Conservation (phyloP, 768 basidiomycete genomes). For the Lactarius akahatsu region DNA sequence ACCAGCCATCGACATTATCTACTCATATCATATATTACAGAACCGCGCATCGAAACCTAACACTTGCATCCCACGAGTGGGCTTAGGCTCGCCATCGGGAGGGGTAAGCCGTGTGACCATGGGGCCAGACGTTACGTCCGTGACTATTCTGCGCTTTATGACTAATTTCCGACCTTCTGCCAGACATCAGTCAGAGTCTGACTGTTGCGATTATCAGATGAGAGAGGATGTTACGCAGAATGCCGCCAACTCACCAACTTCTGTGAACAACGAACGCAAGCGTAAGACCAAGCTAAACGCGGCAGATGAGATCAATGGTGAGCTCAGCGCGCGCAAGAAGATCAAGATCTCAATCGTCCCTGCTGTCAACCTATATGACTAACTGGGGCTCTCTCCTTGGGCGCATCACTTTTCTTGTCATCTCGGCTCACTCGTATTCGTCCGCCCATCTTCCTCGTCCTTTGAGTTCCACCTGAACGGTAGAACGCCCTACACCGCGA, state of each 20-base stretch:
- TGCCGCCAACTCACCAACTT: constrained; percentile 13
- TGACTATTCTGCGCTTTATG: not conserved
- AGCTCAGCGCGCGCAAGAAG: constrained; percentile 50
- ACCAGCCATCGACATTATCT: not conserved
- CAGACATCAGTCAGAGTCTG: not conserved
- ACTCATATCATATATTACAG: constrained; percentile 4
- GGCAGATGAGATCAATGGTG: constrained; percentile 29
- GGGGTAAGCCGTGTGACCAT: not conserved
- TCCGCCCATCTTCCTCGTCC: not conserved
- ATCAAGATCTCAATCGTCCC: constrained; percentile 69
- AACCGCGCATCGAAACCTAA: constrained; percentile 22
- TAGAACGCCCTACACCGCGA: not conserved
- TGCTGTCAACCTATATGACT: constrained; percentile 76
- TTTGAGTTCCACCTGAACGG: not conserved
- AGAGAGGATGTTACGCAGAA: constrained; percentile 42
- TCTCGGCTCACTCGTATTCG: not conserved
- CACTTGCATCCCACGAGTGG: not conserved
- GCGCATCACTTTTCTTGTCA: not conserved
- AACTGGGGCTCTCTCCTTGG: constrained; percentile 19
- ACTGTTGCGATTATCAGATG: constrained; percentile 37
- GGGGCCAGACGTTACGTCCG: not conserved
- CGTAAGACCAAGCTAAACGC: constrained; percentile 34
- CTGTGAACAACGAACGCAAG: constrained; percentile 36
- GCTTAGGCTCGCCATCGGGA: not conserved
- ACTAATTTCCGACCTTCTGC: not conserved